These are phyloP conservation scores for Blastobotrys muscicola DNA, from an alignment of 805 yeast genomes.

Conservation along the genomic window DNA sequence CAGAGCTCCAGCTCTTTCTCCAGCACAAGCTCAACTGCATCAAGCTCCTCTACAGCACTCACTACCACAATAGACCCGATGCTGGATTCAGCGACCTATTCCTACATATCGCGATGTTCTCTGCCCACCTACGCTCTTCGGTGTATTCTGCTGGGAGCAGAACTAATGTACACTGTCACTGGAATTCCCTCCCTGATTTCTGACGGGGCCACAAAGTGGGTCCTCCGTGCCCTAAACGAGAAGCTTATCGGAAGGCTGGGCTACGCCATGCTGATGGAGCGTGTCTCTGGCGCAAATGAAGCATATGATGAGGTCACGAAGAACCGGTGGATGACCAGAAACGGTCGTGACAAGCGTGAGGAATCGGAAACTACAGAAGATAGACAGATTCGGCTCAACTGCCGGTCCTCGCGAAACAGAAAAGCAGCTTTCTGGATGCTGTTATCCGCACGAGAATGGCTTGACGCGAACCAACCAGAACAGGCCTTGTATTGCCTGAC, in stretches of 20 bases:
- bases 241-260: conserved; percentile 33
- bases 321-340: conserved; percentile 15
- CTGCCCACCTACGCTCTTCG: conserved; percentile 63
- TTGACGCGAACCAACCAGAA: conserved; percentile 21
- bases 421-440: conserved; percentile 73
- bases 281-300: conserved; percentile 44
- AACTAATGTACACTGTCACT: conserved; percentile 44
- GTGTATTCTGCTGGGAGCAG: conserved; percentile 57
- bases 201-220: conserved; percentile 39
- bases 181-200: conserved; percentile 31
- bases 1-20: conserved; percentile 7
- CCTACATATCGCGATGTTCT: conserved; percentile 63
- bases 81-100: conserved; percentile 63
- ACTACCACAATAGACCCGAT: conserved; percentile 48
- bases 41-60: conserved; percentile 22
- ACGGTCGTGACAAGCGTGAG: conserved; percentile 22
- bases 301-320: conserved; percentile 16
- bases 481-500: conserved; percentile 9
- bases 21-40: neutral
- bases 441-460: conserved; percentile 68
- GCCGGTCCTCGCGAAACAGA: conserved; percentile 49
- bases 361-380: neutral
- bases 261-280: conserved; percentile 42
- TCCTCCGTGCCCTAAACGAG: conserved; percentile 36
- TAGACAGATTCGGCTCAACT: neutral